phyloP scores from a whole-genome alignment of 1,284 basidiomycete genomes.

The Dichomitus squalens region DNA sequence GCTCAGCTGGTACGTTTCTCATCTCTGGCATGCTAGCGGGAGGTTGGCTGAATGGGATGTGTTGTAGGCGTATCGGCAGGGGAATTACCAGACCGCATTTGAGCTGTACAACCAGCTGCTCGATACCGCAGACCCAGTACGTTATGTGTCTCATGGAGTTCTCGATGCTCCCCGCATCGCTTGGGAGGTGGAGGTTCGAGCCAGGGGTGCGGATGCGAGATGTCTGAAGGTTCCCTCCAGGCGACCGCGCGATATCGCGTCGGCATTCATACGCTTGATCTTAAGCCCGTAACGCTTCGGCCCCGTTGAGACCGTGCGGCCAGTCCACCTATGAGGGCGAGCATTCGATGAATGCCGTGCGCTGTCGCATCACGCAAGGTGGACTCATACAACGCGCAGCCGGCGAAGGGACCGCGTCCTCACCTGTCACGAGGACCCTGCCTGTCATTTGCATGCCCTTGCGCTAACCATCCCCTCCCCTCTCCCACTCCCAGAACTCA shows the following conservation, averaged over 20 bases:
- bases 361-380: too few relatives aligned
- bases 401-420: not conserved
- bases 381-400: too few relatives aligned
- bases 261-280: not conserved
- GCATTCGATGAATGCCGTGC: too few relatives aligned
- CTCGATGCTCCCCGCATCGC: not conserved
- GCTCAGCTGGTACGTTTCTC: slow-evolving; percentile 72
- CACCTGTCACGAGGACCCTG: not conserved
- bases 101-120: slow-evolving; percentile 80
- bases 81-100: slow-evolving; percentile 70
- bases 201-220: not conserved
- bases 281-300: not conserved
- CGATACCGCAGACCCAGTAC: slow-evolving; percentile 71
- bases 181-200: not conserved
- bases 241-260: not conserved
- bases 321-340: too few relatives aligned
- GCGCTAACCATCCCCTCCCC: not conserved
- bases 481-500: slow-evolving; percentile 53
- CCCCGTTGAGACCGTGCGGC: not conserved
- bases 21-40: not conserved
- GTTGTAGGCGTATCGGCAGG: slow-evolving; percentile 61
- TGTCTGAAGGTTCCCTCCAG: too few relatives aligned
- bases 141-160: slow-evolving; percentile 27
- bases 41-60: not conserved
- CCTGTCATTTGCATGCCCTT: not conserved